Evolutionary conservation across 2,329 filamentous ascomycete species (phyloP), one percentile per base, ranked within the genome.

Genomic region (Penicillium griseofulvum): DNA sequence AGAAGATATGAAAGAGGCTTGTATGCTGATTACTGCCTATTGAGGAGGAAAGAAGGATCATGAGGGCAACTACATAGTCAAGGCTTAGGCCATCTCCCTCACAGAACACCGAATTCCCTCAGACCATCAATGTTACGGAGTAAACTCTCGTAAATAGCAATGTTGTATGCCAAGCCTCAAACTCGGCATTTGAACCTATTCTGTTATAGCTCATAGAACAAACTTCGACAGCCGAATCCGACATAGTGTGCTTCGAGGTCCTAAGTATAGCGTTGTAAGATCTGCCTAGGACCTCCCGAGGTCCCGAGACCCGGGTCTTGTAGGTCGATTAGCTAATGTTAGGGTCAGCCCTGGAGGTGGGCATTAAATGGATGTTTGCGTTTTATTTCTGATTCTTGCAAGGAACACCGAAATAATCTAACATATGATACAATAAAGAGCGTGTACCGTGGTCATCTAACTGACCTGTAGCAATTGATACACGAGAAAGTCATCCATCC

Each of bases 351-450:
- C n/a, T n/a, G n/a, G n/a, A n/a, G n/a, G n/a, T n/a, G n/a, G n/a
- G 69, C 68, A 68, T 64, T 65, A 49, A 65, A 64, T 69, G 58
- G 56, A 64, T 60, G 60, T 19, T 59, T 58, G 39, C 37, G 50
- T 49, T 24, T 50, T 39, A 46, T 17, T 39, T 14, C 24, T 10
- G 11, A 12, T n/a, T 33, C 16, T 16, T 28, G 28, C 9, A 31
- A 19, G 17, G 8, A 44, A 16, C 12, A 44, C 14, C 16, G 10
- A 38, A 38, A 11, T 42, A 31, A 29, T 49, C 11, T n/a, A 24
- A 42, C 47, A 42, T 36, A 26, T 28, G 16, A 9, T 16, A 48
- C 31, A 37, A 38, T 37, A 36, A 19, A 22, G 2, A 33, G 14
- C 10, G 31, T 26, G 24, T 42, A 19, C 6, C n/a, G 10, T 22